These are phyloP conservation scores for Chaetomium globosum DNA, from an alignment of 2,329 filamentous ascomycete genomes.

Conservation along the genomic window DNA sequence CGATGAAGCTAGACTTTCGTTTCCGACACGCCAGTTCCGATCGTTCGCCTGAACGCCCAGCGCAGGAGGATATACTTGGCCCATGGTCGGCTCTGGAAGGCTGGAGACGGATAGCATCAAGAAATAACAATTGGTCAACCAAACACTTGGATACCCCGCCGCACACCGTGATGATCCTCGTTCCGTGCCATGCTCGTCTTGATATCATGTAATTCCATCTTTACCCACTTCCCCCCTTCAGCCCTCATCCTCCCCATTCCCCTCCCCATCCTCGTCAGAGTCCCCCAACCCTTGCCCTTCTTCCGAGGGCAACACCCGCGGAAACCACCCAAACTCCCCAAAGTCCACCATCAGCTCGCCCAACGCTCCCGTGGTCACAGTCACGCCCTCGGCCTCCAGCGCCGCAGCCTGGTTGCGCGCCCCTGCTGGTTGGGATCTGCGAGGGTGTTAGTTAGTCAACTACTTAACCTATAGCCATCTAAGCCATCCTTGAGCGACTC, in stretches of 20 bases:
- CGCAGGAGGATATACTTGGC: background rate
- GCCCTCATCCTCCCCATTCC: background rate
- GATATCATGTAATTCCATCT: background rate
- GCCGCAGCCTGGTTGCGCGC: constrained; percentile 55
- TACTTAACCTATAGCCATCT: too few species aligned
- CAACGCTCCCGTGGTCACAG: constrained; percentile 52
- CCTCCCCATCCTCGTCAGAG: constrained; percentile 31
- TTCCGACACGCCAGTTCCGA: background rate
- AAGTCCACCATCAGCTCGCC: constrained; percentile 58
- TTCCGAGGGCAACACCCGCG: constrained; percentile 52
- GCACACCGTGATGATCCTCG: background rate
- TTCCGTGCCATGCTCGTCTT: background rate
- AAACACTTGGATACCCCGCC: background rate
- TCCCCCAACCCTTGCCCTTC: constrained; percentile 31
- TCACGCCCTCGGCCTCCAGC: constrained; percentile 56
- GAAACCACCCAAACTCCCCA: constrained; percentile 59
- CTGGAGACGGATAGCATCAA: background rate
- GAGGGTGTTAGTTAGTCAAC: background rate
- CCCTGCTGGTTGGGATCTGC: constrained; percentile 54
- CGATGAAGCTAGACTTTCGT: constrained; percentile 13
- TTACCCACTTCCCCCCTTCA: background rate
- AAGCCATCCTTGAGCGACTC: too few species aligned
- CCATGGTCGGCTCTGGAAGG: background rate
- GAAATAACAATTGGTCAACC: background rate
- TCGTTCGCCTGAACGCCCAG: background rate